Evolutionary conservation across 2,329 filamentous ascomycete species (phyloP).

Genomic region (Cladophialophora immunda): DNA sequence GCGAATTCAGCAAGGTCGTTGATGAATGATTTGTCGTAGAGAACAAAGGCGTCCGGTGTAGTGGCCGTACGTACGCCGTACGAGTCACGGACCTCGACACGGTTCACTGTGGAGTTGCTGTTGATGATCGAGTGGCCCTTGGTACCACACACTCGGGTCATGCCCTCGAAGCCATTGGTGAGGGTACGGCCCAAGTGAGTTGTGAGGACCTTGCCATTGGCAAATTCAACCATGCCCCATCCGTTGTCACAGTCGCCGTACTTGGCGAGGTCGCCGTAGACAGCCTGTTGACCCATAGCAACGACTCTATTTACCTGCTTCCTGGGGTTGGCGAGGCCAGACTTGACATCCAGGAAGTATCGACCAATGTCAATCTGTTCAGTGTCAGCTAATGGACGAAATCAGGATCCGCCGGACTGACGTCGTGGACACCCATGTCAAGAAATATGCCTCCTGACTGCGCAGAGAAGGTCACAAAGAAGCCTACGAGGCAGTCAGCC

Average conservation of each 20-base stretch:
- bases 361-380: constrained; percentile 42
- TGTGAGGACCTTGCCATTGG: constrained; percentile 50
- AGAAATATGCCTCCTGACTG: constrained; percentile 48
- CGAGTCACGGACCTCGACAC: constrained; percentile 24
- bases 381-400: no score
- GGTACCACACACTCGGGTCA: constrained; percentile 48
- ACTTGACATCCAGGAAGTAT: constrained; percentile 40
- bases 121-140: constrained; percentile 42
- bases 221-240: constrained; percentile 49
- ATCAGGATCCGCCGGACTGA: no score
- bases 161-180: constrained; percentile 48
- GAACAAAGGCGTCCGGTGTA: constrained; percentile 24
- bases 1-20: constrained; percentile 30
- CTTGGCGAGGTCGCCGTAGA: constrained; percentile 44
- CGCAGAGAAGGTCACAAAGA: constrained; percentile 47
- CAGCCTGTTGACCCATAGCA: constrained; percentile 44
- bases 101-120: constrained; percentile 23
- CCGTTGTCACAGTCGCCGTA: constrained; percentile 38
- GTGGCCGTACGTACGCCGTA: constrained; percentile 28
- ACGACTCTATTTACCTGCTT: constrained; percentile 45
- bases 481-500: constrained; percentile 33
- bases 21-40: constrained; percentile 29
- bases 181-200: constrained; percentile 49
- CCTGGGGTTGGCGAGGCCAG: constrained; percentile 42
- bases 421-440: constrained; percentile 46